Evolutionary conservation across 768 basidiomycete species (phyloP).

Genomic region (Chalciporus pseudorubinellus): DNA sequence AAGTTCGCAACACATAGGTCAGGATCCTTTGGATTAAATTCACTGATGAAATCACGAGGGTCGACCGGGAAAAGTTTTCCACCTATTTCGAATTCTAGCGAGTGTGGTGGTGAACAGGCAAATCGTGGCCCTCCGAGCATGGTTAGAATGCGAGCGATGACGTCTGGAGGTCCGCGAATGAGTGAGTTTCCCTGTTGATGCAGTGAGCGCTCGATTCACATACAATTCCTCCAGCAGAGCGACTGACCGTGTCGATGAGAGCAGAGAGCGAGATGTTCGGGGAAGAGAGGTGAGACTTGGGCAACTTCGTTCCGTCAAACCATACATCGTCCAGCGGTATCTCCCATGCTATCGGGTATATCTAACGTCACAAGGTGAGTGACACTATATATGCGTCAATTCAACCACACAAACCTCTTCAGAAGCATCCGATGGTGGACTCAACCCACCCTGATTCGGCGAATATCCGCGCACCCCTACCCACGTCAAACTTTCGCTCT

Average conservation of each 20-base stretch:
- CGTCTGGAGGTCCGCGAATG: slow-evolving; percentile 69
- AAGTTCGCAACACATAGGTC: slow-evolving; percentile 53
- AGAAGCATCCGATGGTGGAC: slow-evolving; percentile 53
- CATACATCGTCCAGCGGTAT: slow-evolving; percentile 67
- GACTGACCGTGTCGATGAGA: slow-evolving; percentile 64
- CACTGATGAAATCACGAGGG: slow-evolving; percentile 64
- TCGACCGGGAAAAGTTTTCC: slow-evolving; percentile 71
- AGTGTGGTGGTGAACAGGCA: slow-evolving; percentile 60
- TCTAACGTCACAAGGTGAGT: slow-evolving; percentile 31
- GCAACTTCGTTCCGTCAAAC: slow-evolving; percentile 62
- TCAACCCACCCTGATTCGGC: slow-evolving; percentile 49
- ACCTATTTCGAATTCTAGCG: slow-evolving; percentile 63
- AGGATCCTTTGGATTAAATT: slow-evolving; percentile 37
- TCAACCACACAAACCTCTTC: slow-evolving; percentile 47
- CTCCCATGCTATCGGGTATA: slow-evolving; percentile 71
- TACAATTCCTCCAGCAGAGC: not conserved
- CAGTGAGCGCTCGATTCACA: not conserved
- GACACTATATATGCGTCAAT: not conserved
- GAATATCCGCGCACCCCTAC: slow-evolving; percentile 58
- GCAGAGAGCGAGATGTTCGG: slow-evolving; percentile 56
- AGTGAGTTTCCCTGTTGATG: slow-evolving; percentile 65
- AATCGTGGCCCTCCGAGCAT: slow-evolving; percentile 47
- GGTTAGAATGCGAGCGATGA: slow-evolving; percentile 48
- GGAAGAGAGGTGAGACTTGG: slow-evolving; percentile 50
- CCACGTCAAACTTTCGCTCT: slow-evolving; percentile 58